Percentiles rank a stretch among this genome's conserved stretches.
Conservation (phyloP, 2,329 filamentous ascomycete species). For the Tolypocladium sp. region DNA sequence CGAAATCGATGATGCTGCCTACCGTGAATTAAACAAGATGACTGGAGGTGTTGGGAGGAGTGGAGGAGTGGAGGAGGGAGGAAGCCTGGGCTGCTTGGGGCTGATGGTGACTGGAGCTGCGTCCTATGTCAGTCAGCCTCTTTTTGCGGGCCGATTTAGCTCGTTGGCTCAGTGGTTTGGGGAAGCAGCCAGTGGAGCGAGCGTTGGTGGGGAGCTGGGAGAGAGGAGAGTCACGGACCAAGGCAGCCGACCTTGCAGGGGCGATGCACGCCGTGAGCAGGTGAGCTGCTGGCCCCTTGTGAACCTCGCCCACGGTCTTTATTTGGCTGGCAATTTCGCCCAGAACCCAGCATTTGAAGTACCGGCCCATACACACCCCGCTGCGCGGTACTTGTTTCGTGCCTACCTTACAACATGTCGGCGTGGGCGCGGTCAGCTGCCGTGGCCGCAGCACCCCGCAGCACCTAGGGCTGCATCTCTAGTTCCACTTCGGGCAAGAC, state of each 20-base stretch:
- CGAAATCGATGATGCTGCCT: constrained; percentile 13
- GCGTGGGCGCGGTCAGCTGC: background rate
- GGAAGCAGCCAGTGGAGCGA: background rate
- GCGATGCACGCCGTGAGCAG: background rate
- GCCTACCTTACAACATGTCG: background rate
- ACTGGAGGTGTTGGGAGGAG: constrained; percentile 7
- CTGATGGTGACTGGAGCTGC: background rate
- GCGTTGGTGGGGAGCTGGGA: background rate
- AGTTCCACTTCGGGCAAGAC: background rate
- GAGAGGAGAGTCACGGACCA: background rate
- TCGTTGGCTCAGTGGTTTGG: background rate
- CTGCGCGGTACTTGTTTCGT: background rate
- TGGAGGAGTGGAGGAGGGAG: constrained; percentile 16
- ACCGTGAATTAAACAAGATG: constrained; percentile 14
- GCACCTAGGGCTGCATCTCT: background rate
- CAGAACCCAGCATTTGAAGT: background rate
- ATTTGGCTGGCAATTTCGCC: no score
- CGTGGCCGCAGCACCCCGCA: background rate
- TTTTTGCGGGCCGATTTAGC: background rate
- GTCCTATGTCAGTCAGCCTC: background rate
- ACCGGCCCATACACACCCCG: background rate
- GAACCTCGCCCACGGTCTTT: background rate
- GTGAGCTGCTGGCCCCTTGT: background rate
- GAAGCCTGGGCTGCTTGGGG: background rate
- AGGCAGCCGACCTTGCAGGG: constrained; percentile 1